Percentiles rank a stretch among this genome's conserved stretches.
These are phyloP conservation scores for Podila epicladia DNA, from an alignment of 192 early-diverging fungal species.

Conservation along the genomic window DNA sequence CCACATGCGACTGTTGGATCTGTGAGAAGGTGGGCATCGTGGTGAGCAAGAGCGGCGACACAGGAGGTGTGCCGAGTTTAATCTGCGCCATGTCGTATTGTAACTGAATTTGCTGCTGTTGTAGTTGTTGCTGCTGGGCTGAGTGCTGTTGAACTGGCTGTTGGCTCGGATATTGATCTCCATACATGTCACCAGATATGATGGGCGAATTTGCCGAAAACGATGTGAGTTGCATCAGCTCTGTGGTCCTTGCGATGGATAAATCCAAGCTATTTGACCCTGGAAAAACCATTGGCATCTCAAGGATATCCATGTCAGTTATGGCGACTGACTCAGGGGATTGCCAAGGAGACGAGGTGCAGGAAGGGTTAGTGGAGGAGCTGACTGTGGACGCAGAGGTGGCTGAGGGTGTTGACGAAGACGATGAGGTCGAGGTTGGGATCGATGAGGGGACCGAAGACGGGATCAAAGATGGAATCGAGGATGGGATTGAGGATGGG, in stretches of 20 bases:
- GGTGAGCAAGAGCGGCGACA: not conserved
- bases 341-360: slow-evolving; percentile 28
- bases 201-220: not conserved
- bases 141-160: slow-evolving; percentile 2
- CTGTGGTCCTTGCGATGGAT: slow-evolving; percentile 5
- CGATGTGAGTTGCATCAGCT: not conserved
- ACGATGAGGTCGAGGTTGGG: not conserved
- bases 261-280: not conserved
- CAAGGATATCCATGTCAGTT: slow-evolving; percentile 28
- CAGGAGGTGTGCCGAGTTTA: slow-evolving; percentile 16
- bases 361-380: slow-evolving; percentile 4
- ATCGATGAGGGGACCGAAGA: not conserved
- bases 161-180: not conserved
- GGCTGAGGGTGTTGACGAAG: slow-evolving; percentile 1
- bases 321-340: slow-evolving; percentile 11
- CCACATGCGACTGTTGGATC: not conserved
- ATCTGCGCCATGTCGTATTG: slow-evolving; percentile 35
- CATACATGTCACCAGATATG: not conserved
- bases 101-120: slow-evolving; percentile 25
- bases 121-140: slow-evolving; percentile 18
- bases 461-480: not conserved
- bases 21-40: not conserved
- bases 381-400: not conserved
- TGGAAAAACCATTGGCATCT: slow-evolving; percentile 47
- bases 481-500: too few species aligned